Base-by-base conservation (phyloP, 192 early-diverging fungal species). In the Backusella circina region DNA sequence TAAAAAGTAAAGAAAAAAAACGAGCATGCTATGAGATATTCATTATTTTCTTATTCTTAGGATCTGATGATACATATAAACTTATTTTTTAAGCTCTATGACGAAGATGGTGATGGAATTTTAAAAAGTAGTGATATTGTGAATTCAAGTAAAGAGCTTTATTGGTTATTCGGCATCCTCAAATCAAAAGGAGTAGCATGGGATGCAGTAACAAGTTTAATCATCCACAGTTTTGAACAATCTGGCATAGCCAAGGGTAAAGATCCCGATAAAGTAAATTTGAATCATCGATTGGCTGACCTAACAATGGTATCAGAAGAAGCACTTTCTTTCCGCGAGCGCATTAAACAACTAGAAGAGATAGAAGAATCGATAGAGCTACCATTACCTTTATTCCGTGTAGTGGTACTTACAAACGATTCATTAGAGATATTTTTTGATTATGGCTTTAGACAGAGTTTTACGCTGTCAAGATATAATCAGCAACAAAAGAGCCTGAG, bases 341-440 rank as follows among this genome's bases (percentile, higher is more conserved):
- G 77, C 10, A 33, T 69, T 18, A 39, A 23, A 2, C 71, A 69
- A 23, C 23, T 78, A 5, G 72, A 78, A 23, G 47, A 67, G n/a
- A n/a, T n/a, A n/a, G n/a, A n/a, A n/a, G n/a, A n/a, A n/a, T n/a
- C n/a, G 12, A 15, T 74, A 3, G 65, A 74, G 26, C 21, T 74
- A 2, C 18, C 65, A 3, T 10, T 67, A 33, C 65, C 76, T 31
- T 73, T 61, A 26, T 77, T 77, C 50, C 70, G 91, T 31, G n/a
- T n/a, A n/a, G n/a, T n/a, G n/a, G n/a, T n/a, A 93, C 80, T 97
- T 71, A 91, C 89, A 18, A 95, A 98, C 77, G 93, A 92, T 38
- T 87, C 90, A 41, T 82, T 98, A 21, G 93, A 94, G 73, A 82
- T 85, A 26, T 97, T 95, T 69, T 96, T 98, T 79, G 91, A 94